Conservation (phyloP, 2,329 filamentous ascomycete species). For the Pseudogymnoascus sp. region DNA sequence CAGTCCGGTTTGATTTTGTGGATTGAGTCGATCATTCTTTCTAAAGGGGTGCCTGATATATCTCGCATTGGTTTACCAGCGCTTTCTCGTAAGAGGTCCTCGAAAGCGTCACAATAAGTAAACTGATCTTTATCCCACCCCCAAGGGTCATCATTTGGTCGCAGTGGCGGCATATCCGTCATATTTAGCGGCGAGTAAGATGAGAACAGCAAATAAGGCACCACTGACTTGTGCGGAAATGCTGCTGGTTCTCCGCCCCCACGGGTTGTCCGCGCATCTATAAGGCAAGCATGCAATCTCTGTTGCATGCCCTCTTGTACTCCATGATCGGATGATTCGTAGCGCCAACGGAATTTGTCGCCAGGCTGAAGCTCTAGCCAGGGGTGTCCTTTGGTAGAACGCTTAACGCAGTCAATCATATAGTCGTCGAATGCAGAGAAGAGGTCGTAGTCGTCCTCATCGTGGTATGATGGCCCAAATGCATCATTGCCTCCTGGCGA, state of each 20-base stretch:
- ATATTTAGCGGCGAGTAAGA: slow-evolving; percentile 27
- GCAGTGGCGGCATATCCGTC: background rate
- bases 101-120: slow-evolving; percentile 25
- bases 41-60: background rate
- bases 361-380: background rate
- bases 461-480: background rate
- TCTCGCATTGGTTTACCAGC: slow-evolving; percentile 1
- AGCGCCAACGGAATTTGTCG: background rate
- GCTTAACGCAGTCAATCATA: background rate
- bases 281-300: background rate
- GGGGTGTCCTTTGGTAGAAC: background rate
- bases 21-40: background rate
- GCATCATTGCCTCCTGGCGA: background rate
- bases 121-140: slow-evolving; percentile 13
- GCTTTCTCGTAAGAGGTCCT: slow-evolving; percentile 24
- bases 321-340: background rate
- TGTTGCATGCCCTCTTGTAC: background rate
- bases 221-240: slow-evolving; percentile 21
- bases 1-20: background rate
- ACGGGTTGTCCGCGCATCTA: background rate
- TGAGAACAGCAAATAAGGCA: slow-evolving; percentile 28
- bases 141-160: background rate
- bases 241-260: background rate
- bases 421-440: background rate
- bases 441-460: slow-evolving; percentile 5